Evolutionary conservation across 2,329 filamentous ascomycete genomes (phyloP).

Genomic region (Neofusicoccum sp.): DNA sequence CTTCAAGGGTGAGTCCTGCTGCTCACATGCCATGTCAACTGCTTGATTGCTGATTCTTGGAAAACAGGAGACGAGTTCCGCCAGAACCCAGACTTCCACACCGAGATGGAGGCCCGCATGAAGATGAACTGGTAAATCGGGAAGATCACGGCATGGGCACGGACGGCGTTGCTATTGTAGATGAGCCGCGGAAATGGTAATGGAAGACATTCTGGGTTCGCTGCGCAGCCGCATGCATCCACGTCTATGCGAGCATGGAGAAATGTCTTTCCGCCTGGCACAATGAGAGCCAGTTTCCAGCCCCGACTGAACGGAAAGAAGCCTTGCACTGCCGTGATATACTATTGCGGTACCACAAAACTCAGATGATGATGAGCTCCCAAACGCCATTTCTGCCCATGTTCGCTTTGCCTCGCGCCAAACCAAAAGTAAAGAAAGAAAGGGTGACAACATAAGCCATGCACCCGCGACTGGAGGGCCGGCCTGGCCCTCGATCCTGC

Average conservation of each 20-base stretch:
- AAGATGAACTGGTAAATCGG: constrained; percentile 64
- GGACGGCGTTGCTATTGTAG: not conserved
- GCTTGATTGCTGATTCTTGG: constrained; percentile 2
- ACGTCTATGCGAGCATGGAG: not conserved
- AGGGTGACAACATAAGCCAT: not conserved
- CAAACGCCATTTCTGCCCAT: constrained; percentile 13
- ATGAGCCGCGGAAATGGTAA: constrained; percentile 3
- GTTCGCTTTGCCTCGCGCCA: constrained; percentile 14
- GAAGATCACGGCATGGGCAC: not conserved
- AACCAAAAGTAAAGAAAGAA: not conserved
- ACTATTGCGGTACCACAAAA: not conserved
- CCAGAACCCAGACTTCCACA: constrained; percentile 71
- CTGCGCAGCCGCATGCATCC: not conserved
- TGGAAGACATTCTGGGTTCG: not conserved
- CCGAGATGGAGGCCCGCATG: constrained; percentile 91
- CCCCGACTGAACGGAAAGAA: not conserved
- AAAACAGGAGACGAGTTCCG: constrained; percentile 64
- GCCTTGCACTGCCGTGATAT: not conserved
- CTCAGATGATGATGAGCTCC: constrained; percentile 8
- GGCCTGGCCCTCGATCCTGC: not conserved
- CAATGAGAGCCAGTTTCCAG: not conserved
- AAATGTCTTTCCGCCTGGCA: no score
- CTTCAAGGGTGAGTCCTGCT: constrained; percentile 61
- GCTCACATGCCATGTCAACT: constrained; percentile 20
- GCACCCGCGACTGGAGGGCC: not conserved